A percentile compares a stretch with the other conserved stretches of the same genome.
Conservation (phyloP, 108 stramenopile species). For the Bacterosira constricta region DNA sequence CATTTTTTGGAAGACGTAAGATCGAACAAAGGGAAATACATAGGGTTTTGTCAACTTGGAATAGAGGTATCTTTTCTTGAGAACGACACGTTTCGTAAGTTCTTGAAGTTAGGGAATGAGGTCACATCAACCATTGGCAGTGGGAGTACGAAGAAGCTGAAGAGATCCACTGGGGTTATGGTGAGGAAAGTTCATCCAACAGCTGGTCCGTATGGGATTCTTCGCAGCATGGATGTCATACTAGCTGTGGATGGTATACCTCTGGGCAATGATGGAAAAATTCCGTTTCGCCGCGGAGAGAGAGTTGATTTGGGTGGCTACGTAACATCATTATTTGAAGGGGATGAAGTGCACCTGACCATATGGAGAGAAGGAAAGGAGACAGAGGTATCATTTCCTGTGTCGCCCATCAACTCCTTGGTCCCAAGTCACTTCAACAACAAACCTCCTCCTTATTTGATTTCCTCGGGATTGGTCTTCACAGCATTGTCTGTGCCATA, state of each 20-base stretch:
- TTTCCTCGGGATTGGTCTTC: slow-evolving; percentile 66
- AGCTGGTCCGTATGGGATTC: slow-evolving; percentile 40
- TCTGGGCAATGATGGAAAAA: slow-evolving; percentile 59
- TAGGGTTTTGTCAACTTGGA: slow-evolving; percentile 57
- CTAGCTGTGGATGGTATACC: slow-evolving; percentile 56
- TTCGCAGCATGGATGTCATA: slow-evolving; percentile 56
- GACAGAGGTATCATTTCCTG: slow-evolving; percentile 40
- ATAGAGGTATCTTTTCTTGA: slow-evolving; percentile 42
- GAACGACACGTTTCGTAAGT: slow-evolving; percentile 51
- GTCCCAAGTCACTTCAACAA: slow-evolving; percentile 63
- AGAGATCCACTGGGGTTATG: slow-evolving; percentile 47
- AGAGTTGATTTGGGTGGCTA: slow-evolving; percentile 55
- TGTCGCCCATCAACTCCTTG: slow-evolving; percentile 29
- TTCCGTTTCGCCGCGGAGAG: slow-evolving; percentile 60
- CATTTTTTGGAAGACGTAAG: slow-evolving; percentile 58
- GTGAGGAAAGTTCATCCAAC: slow-evolving; percentile 49
- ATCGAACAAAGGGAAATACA: slow-evolving; percentile 46
- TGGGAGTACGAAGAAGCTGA: slow-evolving; percentile 1
- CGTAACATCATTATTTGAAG: slow-evolving; percentile 56
- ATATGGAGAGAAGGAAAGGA: slow-evolving; percentile 50
- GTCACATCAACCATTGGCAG: background rate
- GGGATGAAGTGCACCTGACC: slow-evolving; percentile 43
- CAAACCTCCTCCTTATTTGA: slow-evolving; percentile 54
- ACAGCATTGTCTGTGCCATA: slow-evolving; percentile 55
- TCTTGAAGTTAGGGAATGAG: slow-evolving; percentile 30